Conservation (phyloP, 495 filamentous ascomycete genomes). For the Tuber magnatum region DNA sequence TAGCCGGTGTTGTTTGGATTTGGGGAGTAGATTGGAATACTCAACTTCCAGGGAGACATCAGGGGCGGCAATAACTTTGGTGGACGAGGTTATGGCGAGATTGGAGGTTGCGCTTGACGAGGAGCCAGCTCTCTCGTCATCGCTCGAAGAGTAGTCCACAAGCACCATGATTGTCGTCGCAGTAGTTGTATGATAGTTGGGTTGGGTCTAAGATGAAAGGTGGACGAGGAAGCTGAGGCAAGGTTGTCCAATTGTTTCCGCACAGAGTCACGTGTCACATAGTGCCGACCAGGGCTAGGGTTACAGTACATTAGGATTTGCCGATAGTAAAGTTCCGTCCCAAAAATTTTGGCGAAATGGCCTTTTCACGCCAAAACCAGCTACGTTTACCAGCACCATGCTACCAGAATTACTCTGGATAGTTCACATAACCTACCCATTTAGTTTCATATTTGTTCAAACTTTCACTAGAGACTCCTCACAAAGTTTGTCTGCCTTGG, state of each 20-base stretch:
- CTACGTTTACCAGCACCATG: not conserved
- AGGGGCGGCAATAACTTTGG: conserved; percentile 37
- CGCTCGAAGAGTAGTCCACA: conserved; percentile 38
- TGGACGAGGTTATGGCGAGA: conserved; percentile 12
- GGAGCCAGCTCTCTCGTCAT: conserved; percentile 32
- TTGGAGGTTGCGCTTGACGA: conserved; percentile 21
- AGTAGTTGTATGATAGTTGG: not conserved
- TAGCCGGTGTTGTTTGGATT: conserved; percentile 11
- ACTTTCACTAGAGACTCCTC: too few relatives aligned
- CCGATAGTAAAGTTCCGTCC: too few relatives aligned
- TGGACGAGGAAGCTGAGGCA: conserved; percentile 14
- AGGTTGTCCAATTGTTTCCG: conserved; percentile 17
- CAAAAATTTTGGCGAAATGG: not conserved
- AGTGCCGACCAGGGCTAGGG: conserved; percentile 25
- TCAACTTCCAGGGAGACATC: conserved; percentile 41
- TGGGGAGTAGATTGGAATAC: conserved; percentile 16
- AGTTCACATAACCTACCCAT: too few relatives aligned
- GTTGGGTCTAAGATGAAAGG: not conserved
- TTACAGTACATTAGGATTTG: not conserved
- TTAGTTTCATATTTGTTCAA: too few relatives aligned
- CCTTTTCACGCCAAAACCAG: too few relatives aligned
- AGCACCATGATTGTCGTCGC: conserved; percentile 27
- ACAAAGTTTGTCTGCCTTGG: too few relatives aligned
- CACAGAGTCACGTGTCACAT: conserved; percentile 11
- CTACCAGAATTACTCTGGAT: not conserved